These are phyloP conservation scores for Talaromyces adpressus DNA, from an alignment of 495 filamentous ascomycete species.

Conservation along the genomic window DNA sequence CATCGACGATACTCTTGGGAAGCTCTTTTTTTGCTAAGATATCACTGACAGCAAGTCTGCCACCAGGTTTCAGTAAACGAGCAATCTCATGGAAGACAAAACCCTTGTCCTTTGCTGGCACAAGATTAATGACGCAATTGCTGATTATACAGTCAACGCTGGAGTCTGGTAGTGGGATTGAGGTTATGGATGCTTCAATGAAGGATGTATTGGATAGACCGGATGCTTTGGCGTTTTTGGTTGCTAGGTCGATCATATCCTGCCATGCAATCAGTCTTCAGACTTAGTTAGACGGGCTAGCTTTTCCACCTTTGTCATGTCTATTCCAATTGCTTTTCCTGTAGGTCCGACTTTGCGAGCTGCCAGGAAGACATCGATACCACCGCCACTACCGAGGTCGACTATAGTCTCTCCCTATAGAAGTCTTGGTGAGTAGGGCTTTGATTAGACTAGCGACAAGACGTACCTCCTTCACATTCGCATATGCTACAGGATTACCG, in stretches of 20 bases:
- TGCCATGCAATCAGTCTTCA: slow-evolving; percentile 13
- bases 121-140: slow-evolving; percentile 62
- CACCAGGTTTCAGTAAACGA: slow-evolving; percentile 53
- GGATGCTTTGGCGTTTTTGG: slow-evolving; percentile 32
- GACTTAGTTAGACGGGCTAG: background rate
- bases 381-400: slow-evolving; percentile 57
- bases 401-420: slow-evolving; percentile 54
- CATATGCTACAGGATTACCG: slow-evolving; percentile 54
- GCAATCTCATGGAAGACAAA: slow-evolving; percentile 53
- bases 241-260: slow-evolving; percentile 52
- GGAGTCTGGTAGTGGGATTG: slow-evolving; percentile 34
- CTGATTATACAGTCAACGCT: slow-evolving; percentile 54
- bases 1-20: slow-evolving; percentile 36
- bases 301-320: slow-evolving; percentile 53
- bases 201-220: slow-evolving; percentile 41
- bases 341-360: slow-evolving; percentile 45
- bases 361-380: slow-evolving; percentile 59
- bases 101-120: slow-evolving; percentile 49
- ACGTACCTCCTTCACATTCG: slow-evolving; percentile 41
- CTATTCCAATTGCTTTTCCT: slow-evolving; percentile 55
- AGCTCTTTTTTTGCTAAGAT: slow-evolving; percentile 50
- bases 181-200: slow-evolving; percentile 46
- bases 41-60: slow-evolving; percentile 59
- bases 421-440: slow-evolving; percentile 5
- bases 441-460: background rate